phyloP scores from a whole-genome alignment of 2,329 filamentous ascomycete genomes.

The Fusarium sp. region DNA sequence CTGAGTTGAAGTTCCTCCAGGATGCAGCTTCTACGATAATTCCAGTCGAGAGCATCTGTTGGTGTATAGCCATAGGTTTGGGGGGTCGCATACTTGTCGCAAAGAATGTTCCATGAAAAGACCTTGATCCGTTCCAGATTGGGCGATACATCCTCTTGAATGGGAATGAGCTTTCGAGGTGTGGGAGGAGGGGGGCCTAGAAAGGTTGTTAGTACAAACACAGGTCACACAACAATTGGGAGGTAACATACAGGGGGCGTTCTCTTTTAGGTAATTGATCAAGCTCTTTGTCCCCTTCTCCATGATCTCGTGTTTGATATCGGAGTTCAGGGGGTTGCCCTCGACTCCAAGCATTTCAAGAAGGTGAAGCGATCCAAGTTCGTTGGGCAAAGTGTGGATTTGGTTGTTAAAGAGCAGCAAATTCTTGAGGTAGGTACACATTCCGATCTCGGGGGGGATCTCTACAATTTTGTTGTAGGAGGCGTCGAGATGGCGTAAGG shows the following conservation, averaged over 20 bases:
- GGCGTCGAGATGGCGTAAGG: slow-evolving; percentile 84
- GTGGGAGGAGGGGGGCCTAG: slow-evolving; percentile 81
- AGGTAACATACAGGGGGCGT: slow-evolving; percentile 78
- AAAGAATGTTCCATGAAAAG: slow-evolving; percentile 95
- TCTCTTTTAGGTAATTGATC: slow-evolving; percentile 84
- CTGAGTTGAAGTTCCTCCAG: slow-evolving; percentile 82
- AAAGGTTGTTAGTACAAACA: slow-evolving; percentile 39
- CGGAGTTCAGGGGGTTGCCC: slow-evolving; percentile 84
- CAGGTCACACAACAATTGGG: neutral
- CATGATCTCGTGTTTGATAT: slow-evolving; percentile 83
- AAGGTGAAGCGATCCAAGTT: slow-evolving; percentile 89
- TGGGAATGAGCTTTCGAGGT: slow-evolving; percentile 81
- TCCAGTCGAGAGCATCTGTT: slow-evolving; percentile 84
- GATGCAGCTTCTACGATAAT: slow-evolving; percentile 85
- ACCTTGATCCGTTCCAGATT: slow-evolving; percentile 80
- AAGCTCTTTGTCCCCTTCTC: slow-evolving; percentile 89
- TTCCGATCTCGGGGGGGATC: slow-evolving; percentile 91
- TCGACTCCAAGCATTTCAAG: slow-evolving; percentile 92
- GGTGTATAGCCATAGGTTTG: slow-evolving; percentile 92
- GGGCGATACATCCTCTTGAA: slow-evolving; percentile 73
- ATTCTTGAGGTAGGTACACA: slow-evolving; percentile 92
- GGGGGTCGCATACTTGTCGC: slow-evolving; percentile 90
- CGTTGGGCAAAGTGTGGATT: slow-evolving; percentile 82
- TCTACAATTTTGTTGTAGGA: slow-evolving; percentile 88
- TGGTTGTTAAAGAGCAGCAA: slow-evolving; percentile 92